Evolutionary conservation across 208 protist genomes (phyloP), one percentile per base, ranked within the genome.

Genomic region (Leishmania aethiopica): DNA sequence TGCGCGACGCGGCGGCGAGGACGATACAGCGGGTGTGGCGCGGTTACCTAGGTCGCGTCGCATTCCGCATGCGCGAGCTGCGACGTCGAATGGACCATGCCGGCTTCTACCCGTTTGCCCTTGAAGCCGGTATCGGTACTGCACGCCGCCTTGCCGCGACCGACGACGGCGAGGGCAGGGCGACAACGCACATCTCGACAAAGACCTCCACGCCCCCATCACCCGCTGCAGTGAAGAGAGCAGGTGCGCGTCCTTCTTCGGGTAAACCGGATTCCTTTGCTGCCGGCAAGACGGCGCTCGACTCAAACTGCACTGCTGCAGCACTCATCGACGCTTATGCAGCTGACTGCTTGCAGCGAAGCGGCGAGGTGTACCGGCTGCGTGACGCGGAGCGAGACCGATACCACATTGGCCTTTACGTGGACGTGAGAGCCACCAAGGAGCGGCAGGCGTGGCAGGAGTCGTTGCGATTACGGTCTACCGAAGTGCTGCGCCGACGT

Each of bases 11-110:
- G 17, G 90, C 90, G n/a, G 90, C 93, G 13, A 3, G 86, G 19
- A 8, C 77, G 6, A 92, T 97, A 53, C 94, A 97, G 84, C 57
- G 84, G 2, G 74, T 88, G 28, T 97, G 94, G 93, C 85, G 92
- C 5, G 89, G 85, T n/a, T 92, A 92, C 81, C 64, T 82, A 15
- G 82, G 57, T 0, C 88, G 90, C 0, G 49, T 97, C 25, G 51
- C 69, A 17, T 87, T 83, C 60, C 86, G 84, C 79, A 92, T 97
- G 71, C 85, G 75, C 19, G 82, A 80, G 78, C 84, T 89, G 81
- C 81, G 73, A 51, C 78, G 62, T 17, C 84, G 84, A 60, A 80
- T 87, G 70, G 81, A 89, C 22, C 47, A 35, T 22, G 62, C 51
- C 10, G 64, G 42, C 25, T 15, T 45, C 0, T 35, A 45, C 59